Percentiles rank a stretch among this genome's conserved stretches.
These are phyloP conservation scores for Arachnopeziza araneosa DNA, from an alignment of 2,329 filamentous ascomycete genomes.

Conservation along the genomic window DNA sequence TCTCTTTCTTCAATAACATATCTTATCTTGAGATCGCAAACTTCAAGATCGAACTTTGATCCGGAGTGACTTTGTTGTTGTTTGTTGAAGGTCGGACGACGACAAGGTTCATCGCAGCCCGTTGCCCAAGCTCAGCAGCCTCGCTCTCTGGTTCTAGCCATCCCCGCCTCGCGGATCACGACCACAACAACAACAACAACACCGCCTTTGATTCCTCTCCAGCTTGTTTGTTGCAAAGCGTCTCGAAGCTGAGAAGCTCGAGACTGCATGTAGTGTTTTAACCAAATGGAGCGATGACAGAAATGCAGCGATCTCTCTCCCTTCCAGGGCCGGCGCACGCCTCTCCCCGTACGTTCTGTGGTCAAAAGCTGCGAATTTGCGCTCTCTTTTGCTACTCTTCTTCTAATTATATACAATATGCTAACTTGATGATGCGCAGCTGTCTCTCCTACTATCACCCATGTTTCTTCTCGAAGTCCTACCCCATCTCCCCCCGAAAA, in stretches of 20 bases:
- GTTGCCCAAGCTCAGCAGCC: not conserved
- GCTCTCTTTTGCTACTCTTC: not conserved
- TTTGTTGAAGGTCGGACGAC: not conserved
- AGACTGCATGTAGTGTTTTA: slow-evolving; percentile 17
- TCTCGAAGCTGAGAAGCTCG: slow-evolving; percentile 26
- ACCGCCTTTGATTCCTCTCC: not conserved
- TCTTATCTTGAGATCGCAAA: not conserved
- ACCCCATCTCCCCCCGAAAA: slow-evolving; percentile 44
- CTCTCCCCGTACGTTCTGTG: slow-evolving; percentile 30
- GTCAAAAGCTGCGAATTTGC: not conserved
- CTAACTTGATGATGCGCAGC: slow-evolving; percentile 32
- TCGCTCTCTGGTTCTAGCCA: not conserved
- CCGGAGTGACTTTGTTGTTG: not conserved
- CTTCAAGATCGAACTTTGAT: not conserved
- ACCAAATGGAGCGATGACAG: slow-evolving; percentile 32
- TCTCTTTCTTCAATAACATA: not conserved
- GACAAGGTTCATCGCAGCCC: not conserved
- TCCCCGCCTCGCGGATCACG: not conserved
- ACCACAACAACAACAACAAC: not conserved
- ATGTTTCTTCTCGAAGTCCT: slow-evolving; percentile 47
- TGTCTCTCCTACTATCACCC: slow-evolving; percentile 45
- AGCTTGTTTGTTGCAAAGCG: slow-evolving; percentile 8
- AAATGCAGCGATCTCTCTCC: slow-evolving; percentile 33
- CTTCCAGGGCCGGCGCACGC: slow-evolving; percentile 31
- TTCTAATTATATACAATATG: slow-evolving; percentile 9